Conservation (phyloP, 305 asterid genomes). For the Caryopteris hybrid region DNA sequence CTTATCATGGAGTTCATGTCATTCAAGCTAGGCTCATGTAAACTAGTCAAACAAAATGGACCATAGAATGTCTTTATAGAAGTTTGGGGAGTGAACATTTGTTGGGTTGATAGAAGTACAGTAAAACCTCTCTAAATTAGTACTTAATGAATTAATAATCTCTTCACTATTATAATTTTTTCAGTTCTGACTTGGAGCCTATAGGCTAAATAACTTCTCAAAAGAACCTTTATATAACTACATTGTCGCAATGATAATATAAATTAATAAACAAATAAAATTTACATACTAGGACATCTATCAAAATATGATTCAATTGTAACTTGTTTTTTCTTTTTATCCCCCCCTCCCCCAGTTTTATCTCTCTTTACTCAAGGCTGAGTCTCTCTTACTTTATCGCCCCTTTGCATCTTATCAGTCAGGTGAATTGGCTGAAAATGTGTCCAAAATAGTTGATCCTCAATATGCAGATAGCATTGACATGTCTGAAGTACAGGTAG, state of each 20-base stretch:
- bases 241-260: background rate
- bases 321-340: background rate
- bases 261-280: background rate
- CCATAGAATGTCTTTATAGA: background rate
- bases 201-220: too few relatives aligned
- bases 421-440: slow-evolving; percentile 97
- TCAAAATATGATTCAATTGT: too few relatives aligned
- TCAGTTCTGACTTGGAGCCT: too few relatives aligned
- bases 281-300: background rate
- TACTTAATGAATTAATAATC: too few relatives aligned
- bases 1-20: background rate
- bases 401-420: slow-evolving; percentile 37
- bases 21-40: background rate
- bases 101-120: background rate
- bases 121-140: too few relatives aligned
- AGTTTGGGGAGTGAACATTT: background rate
- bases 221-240: too few relatives aligned
- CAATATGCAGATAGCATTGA: slow-evolving; percentile 74
- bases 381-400: background rate
- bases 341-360: background rate
- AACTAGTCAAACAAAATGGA: background rate
- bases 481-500: slow-evolving; percentile 98
- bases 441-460: slow-evolving; percentile 76
- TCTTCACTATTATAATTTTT: too few relatives aligned
- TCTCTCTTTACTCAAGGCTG: slow-evolving; percentile 5